These are phyloP conservation scores for Pythium coloratum DNA, from an alignment of 352 stramenopile genomes.

Conservation along the genomic window DNA sequence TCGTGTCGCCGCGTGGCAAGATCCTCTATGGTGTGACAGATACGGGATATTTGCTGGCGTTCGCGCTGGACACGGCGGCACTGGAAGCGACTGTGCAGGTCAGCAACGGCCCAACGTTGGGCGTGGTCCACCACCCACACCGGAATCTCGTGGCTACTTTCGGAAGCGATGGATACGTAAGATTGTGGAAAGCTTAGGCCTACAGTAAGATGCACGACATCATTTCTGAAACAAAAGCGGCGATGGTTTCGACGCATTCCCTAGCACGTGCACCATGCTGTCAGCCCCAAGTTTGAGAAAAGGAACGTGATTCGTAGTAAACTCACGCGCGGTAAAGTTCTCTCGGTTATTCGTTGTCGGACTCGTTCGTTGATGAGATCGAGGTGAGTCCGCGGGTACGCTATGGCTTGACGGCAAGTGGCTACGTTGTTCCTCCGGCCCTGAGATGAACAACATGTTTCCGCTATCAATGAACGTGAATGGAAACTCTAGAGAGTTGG, in stretches of 20 bases:
- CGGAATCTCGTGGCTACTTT: constrained; percentile 90
- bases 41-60: constrained; percentile 80
- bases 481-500: background rate
- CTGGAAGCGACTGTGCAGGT: constrained; percentile 84
- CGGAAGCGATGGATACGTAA: constrained; percentile 80
- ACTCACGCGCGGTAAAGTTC: constrained; percentile 2
- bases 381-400: background rate
- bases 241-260: constrained; percentile 28
- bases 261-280: background rate
- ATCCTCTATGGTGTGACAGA: constrained; percentile 88
- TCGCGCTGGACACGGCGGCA: constrained; percentile 48
- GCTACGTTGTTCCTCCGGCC: background rate
- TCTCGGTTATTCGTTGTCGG: background rate
- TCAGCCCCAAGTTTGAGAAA: background rate
- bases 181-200: constrained; percentile 78
- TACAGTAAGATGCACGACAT: background rate
- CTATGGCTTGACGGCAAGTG: background rate
- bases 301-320: background rate
- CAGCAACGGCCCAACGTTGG: constrained; percentile 75
- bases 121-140: constrained; percentile 85
- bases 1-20: constrained; percentile 77
- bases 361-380: background rate
- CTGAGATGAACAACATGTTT: background rate
- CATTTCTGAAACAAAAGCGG: constrained; percentile 51
- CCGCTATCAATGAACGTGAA: background rate